phyloP scores from a whole-genome alignment of 139 green algal species.

The Picochlorum sp. region DNA sequence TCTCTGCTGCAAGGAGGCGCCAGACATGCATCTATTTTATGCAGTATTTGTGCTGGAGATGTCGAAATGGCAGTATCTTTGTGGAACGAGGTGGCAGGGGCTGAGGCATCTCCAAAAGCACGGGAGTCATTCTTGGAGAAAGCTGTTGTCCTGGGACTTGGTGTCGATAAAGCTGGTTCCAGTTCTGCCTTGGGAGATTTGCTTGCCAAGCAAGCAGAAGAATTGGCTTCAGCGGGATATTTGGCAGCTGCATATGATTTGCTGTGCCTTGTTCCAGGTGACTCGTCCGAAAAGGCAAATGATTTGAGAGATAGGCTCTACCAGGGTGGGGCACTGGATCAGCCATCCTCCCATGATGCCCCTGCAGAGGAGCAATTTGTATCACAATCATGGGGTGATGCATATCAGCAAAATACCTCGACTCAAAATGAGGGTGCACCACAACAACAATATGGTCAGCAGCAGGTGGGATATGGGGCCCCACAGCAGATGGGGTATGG shows the following conservation, averaged over 20 bases:
- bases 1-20: slow-evolving; percentile 35
- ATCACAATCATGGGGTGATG: not conserved
- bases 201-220: slow-evolving; percentile 67
- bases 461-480: not conserved
- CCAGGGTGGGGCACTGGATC: slow-evolving; percentile 29
- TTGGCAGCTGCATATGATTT: slow-evolving; percentile 64
- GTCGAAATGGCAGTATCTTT: slow-evolving; percentile 74
- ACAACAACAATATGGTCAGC: slow-evolving; percentile 13
- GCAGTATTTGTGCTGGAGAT: slow-evolving; percentile 83
- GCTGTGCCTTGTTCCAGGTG: slow-evolving; percentile 65
- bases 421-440: slow-evolving; percentile 9
- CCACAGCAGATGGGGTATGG: not conserved
- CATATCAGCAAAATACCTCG: not conserved
- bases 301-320: slow-evolving; percentile 83
- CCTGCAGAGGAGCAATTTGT: not conserved
- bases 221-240: slow-evolving; percentile 70
- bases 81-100: slow-evolving; percentile 40
- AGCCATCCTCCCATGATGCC: not conserved
- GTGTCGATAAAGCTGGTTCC: slow-evolving; percentile 36
- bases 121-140: slow-evolving; percentile 88
- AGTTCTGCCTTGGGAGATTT: slow-evolving; percentile 60
- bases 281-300: slow-evolving; percentile 49
- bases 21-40: slow-evolving; percentile 78
- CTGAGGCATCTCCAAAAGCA: slow-evolving; percentile 12
- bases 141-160: slow-evolving; percentile 81